Base-by-base conservation (phyloP, 2,329 filamentous ascomycete genomes). In the Claviceps sorghi region DNA sequence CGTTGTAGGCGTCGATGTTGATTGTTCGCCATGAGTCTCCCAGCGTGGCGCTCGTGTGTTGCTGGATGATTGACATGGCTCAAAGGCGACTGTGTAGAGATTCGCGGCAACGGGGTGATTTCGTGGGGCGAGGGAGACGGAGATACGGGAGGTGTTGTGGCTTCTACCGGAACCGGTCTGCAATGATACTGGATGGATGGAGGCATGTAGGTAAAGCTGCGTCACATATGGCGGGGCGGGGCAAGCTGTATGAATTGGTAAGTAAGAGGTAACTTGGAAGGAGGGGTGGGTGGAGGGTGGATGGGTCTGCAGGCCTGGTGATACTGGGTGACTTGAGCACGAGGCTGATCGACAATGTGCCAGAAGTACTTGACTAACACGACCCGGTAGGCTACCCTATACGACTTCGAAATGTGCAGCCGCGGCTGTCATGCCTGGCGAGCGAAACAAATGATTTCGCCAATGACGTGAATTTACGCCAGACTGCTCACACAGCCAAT, bases 1-100 rank as follows among this genome's bases (percentile, higher is more conserved):
- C 88, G 68, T 93, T 86, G 62, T 95, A 79, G 60, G 84, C 83
- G 67, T 96, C 90, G 68, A 96, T 85, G 77, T 96, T 88, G 77
- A 96, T 93, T 59, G 88, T 95, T 69, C 90, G 87, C 80, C 80
- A 84, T 64, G 78, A 77, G 60, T 84, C 80, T 68, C 72, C 72
- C 52, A 84, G 74, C 59, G 79, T 74, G 52, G 77, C 76, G 54
- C 72, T 69, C 49, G 75, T 79, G 69, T 81, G 76, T 65, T 83
- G 78, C 65, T 82, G 80, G 60, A 83, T 82, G 63, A 84, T 82
- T 51, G 80, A 84, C 80, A 84, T 83, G 48, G 32, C 21, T 30
- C 19, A 9, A 36, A 21, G 7, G n/a, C 10, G 2, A 17, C 29
- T 41, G 6, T 19, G 36, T 40, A 8, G 4, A 13, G 38, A 13